Base-by-base conservation (phyloP, 257 asterid genomes). In the Nicotiana otophora region DNA sequence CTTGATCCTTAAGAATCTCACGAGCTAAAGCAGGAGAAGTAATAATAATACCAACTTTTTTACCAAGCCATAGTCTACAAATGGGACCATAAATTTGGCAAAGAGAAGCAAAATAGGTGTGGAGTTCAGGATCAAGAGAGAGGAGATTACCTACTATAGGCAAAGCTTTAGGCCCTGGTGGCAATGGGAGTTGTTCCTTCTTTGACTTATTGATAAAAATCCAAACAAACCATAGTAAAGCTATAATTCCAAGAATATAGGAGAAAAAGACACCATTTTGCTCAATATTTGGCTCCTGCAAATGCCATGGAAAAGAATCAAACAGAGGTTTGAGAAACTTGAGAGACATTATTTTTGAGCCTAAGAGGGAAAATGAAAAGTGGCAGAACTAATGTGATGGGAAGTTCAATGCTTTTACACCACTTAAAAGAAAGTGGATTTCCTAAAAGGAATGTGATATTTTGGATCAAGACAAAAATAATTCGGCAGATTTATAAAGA, bases 121-220 rank as follows among this genome's bases (percentile, higher is more conserved):
- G 98, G 14, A 92, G 93, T 51, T 94, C 91, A 2, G 93, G 93
- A 20, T 90, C 91, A 12, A 94, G 94, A 70, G 98, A 92, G n/a
- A 89, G 86, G 81, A 92, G 96, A 84, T 94, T 94, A 30, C 98
- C 97, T 1, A 92, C 4, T 0, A 94, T 68, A 30, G 96, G 97
- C 28, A 88, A 60, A 26, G 95, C 90, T 72, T 7, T 81, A 1
- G 94, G 98, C 1, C 98, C 97, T 0, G 95, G 95, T 0, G 93
- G 97, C 26, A 86, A 63, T 9, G 86, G 87, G 10, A 85, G 33
- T 3, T 78, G 80, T 5, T 20, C 78, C 28, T 79, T 78, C 31
- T 34, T 65, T 28, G 85, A 82, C 46, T 80, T 60, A 20, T n/a
- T 81, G 72, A 72, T 20, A 3, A 84, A 74, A 4, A 88, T 78